A percentile compares a stretch with the other conserved stretches of the same genome.
Evolutionary conservation across 768 basidiomycete genomes (phyloP).

Genomic region (Podaxis sp.): DNA sequence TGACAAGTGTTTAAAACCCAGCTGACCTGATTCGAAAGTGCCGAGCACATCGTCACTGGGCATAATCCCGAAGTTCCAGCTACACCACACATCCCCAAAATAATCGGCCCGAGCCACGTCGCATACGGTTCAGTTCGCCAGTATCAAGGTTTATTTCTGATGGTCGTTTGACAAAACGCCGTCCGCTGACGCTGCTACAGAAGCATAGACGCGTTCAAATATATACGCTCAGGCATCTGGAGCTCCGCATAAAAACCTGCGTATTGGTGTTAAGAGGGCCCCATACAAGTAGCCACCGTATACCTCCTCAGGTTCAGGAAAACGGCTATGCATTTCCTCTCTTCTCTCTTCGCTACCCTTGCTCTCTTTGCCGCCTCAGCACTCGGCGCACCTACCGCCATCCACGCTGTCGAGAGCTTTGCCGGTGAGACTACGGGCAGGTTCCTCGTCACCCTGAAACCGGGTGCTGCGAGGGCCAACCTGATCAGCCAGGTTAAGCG

Average conservation of each 20-base stretch:
- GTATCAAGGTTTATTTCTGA: background rate
- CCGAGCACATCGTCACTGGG: background rate
- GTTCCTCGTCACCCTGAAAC: slow-evolving; percentile 32
- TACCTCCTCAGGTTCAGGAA: background rate
- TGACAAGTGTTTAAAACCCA: too few species aligned
- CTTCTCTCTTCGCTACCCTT: background rate
- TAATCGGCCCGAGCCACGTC: background rate
- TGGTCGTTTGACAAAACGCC: background rate
- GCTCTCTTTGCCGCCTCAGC: slow-evolving; percentile 13
- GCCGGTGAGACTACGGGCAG: slow-evolving; percentile 25
- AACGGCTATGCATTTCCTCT: background rate
- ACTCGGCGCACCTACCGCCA: slow-evolving; percentile 20
- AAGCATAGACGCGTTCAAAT: background rate
- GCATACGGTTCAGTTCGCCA: background rate
- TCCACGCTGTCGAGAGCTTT: slow-evolving; percentile 24
- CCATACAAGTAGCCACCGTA: too few species aligned
- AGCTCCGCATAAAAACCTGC: background rate
- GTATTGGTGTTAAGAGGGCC: too few species aligned
- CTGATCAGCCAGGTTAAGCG: slow-evolving; percentile 17
- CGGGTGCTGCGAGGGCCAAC: slow-evolving; percentile 21
- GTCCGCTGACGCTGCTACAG: too few species aligned
- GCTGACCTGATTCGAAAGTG: background rate
- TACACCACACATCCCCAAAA: background rate
- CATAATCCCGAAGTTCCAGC: slow-evolving; percentile 10
- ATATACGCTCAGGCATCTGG: background rate